These are phyloP conservation scores for Ogataea sp. DNA, from an alignment of 805 yeast species.

Conservation along the genomic window DNA sequence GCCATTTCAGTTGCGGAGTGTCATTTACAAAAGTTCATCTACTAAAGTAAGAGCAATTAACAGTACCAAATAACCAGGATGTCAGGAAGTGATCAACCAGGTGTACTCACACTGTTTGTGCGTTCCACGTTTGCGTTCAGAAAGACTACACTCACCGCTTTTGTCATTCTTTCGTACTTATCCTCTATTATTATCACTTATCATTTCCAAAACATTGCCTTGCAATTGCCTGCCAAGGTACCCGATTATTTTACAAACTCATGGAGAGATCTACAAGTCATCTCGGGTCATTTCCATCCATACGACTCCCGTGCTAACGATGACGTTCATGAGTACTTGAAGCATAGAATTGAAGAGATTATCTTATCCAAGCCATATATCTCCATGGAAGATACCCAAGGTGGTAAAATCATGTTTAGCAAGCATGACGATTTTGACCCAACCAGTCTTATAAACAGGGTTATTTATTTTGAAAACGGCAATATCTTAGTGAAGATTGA, in stretches of 20 bases:
- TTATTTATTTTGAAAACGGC: conserved; percentile 74
- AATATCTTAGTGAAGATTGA: conserved; percentile 70
- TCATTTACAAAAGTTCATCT: no score
- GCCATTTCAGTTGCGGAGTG: no score
- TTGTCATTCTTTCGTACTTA: conserved; percentile 41
- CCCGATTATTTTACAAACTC: conserved; percentile 32
- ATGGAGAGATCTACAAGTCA: conserved; percentile 68
- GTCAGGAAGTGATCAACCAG: conserved; percentile 5
- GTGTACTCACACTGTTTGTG: conserved; percentile 17
- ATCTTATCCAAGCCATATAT: conserved; percentile 22
- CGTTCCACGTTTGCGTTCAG: conserved; percentile 61
- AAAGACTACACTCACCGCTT: conserved; percentile 57
- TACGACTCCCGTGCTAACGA: conserved; percentile 74
- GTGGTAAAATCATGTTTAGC: conserved; percentile 34
- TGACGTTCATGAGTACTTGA: conserved; percentile 61
- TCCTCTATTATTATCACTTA: conserved; percentile 25
- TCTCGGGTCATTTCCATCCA: conserved; percentile 66
- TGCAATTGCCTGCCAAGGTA: conserved; percentile 29
- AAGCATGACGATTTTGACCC: conserved; percentile 42
- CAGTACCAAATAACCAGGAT: not conserved
- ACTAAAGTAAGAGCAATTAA: no score
- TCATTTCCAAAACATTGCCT: conserved; percentile 31
- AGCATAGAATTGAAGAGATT: conserved; percentile 31
- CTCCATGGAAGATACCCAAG: conserved; percentile 33
- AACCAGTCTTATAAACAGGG: conserved; percentile 31